Evolutionary conservation across 768 basidiomycete species (phyloP), one percentile per base, ranked within the genome.

Genomic region (Amanita rimosa): DNA sequence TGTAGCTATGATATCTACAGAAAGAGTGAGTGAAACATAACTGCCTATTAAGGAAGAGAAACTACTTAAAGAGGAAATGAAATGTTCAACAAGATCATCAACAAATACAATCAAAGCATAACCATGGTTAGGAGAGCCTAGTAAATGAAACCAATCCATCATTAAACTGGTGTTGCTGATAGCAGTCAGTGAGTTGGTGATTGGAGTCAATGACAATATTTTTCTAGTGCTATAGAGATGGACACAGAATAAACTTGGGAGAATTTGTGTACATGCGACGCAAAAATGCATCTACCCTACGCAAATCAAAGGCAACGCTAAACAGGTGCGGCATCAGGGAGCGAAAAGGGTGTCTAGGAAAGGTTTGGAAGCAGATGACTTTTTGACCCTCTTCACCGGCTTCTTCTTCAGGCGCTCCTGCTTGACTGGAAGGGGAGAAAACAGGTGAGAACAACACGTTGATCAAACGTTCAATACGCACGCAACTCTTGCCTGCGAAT

Each of bases 301-400:
- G 13, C 36, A 9, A 29, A 26, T 17, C 31, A 38, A 36, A 47
- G 27, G 6, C 6, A 10, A 38, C 11, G 22, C 10, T 7, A 16
- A 10, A 24, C 33, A 7, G 11, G 13, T 33, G 22, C 40, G 22
- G 19, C 17, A 31, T 86, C 72, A 96, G 64, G 90, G 84, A 65
- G 93, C 85, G 57, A 88, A 82, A 61, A 97, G 78, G 54, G 75
- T 88, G 51, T 73, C 72, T 64, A 91, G 73, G 89, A 95, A 95
- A 42, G 78, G 75, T 68, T 89, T 80, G 62, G 85, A 82, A 52
- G 91, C 82, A 52, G 81, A 70, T 52, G 67, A 67, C 48, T 70
- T 67, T 67, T 83, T 83, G 63, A 75, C 65, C 72, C 83, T 82
- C 75, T 78, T 76, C 57, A 72, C 72, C 53, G 62, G 70, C 65